Percentiles rank a stretch among this genome's conserved stretches.
These are phyloP conservation scores for Nepenthes alata DNA, from an alignment of 179 eudicot species.

Conservation along the genomic window DNA sequence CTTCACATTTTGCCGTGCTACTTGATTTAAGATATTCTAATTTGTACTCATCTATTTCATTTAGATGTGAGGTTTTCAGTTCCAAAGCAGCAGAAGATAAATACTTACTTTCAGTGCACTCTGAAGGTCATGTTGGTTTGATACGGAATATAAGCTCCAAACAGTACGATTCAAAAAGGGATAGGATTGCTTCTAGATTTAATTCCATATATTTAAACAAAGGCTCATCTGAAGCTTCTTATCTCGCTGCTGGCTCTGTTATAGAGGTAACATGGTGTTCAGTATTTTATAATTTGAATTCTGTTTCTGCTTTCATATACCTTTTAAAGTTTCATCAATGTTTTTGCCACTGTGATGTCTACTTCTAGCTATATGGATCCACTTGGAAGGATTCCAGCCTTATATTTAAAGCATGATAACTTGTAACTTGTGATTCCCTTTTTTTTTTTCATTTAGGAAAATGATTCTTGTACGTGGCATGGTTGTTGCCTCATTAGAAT, in stretches of 20 bases:
- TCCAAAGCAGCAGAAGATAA: constrained; percentile 71
- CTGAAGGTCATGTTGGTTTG: constrained; percentile 51
- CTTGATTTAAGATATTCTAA: not conserved
- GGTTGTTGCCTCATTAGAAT: no score
- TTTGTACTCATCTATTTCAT: constrained; percentile 1
- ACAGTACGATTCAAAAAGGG: constrained; percentile 33
- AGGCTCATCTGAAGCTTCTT: constrained; percentile 90
- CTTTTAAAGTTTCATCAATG: not conserved
- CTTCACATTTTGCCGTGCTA: not conserved
- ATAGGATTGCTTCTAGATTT: constrained; percentile 40
- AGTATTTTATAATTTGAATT: not conserved
- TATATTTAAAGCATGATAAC: no score
- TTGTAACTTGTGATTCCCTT: no score
- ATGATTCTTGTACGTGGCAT: no score
- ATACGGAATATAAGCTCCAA: constrained; percentile 66
- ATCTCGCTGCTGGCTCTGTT: constrained; percentile 90
- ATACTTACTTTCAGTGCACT: constrained; percentile 65
- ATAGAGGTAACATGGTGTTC: constrained; percentile 40
- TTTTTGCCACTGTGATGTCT: no score
- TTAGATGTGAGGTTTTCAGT: constrained; percentile 63
- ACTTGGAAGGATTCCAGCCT: no score
- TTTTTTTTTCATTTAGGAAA: no score
- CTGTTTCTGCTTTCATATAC: not conserved
- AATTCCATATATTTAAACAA: constrained; percentile 83
- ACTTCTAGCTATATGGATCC: no score